A percentile compares a stretch with the other conserved stretches of the same genome.
These are phyloP conservation scores for Plantago ovata DNA, from an alignment of 257 asterid species.

Conservation along the genomic window DNA sequence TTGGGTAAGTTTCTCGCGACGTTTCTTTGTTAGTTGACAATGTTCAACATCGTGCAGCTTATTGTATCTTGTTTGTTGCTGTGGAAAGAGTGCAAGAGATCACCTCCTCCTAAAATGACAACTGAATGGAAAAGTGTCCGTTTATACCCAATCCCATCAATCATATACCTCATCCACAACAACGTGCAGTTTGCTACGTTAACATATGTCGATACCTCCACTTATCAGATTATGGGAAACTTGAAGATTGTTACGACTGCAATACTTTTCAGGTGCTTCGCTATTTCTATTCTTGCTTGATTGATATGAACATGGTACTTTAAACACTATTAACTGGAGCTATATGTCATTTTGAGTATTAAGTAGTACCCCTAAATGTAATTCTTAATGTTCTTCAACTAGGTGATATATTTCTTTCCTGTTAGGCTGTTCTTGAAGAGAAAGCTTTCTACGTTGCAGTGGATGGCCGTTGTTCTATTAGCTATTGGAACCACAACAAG, in stretches of 20 bases:
- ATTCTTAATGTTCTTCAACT: slow-evolving; percentile 24
- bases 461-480: slow-evolving; percentile 87
- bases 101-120: slow-evolving; percentile 81
- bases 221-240: slow-evolving; percentile 96
- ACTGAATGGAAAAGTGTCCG: slow-evolving; percentile 82
- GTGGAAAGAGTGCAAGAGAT: slow-evolving; percentile 69
- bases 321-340: not conserved
- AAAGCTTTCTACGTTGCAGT: slow-evolving; percentile 95
- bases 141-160: slow-evolving; percentile 78
- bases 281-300: slow-evolving; percentile 8
- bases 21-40: not conserved
- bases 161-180: slow-evolving; percentile 95
- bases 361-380: slow-evolving; percentile 12
- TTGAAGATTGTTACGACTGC: slow-evolving; percentile 94
- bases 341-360: slow-evolving; percentile 6
- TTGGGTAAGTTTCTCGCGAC: not conserved
- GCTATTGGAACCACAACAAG: slow-evolving; percentile 97
- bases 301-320: slow-evolving; percentile 3
- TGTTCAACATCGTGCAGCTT: slow-evolving; percentile 54
- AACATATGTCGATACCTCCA: slow-evolving; percentile 91
- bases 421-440: slow-evolving; percentile 94
- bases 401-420: slow-evolving; percentile 26
- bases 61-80: slow-evolving; percentile 71
- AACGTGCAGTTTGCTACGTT: slow-evolving; percentile 97
- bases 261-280: slow-evolving; percentile 72